A percentile compares a stretch with the other conserved stretches of the same genome.
Conservation (phyloP, 768 basidiomycete species). For the Suillus ampliporus region DNA sequence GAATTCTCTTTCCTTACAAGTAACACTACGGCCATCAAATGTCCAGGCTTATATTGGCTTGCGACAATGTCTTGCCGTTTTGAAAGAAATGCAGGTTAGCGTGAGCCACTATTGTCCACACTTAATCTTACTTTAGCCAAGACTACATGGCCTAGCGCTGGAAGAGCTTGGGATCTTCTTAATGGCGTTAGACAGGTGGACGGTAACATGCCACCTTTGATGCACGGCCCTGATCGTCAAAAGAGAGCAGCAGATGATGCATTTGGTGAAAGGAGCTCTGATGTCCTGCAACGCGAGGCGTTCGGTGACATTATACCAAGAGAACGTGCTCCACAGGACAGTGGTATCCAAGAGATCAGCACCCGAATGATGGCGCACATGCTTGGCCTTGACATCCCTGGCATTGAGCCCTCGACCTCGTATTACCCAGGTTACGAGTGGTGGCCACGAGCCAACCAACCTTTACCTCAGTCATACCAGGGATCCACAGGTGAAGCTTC, state of each 20-base stretch:
- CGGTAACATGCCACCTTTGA: conserved; percentile 41
- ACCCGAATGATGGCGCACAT: conserved; percentile 75
- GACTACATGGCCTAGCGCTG: conserved; percentile 75
- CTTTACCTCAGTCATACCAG: conserved; percentile 20
- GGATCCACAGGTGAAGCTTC: conserved; percentile 16
- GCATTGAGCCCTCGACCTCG: conserved; percentile 59
- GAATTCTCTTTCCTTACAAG: conserved; percentile 43
- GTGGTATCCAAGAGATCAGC: conserved; percentile 66
- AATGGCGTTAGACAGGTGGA: conserved; percentile 66
- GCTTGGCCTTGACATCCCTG: conserved; percentile 69
- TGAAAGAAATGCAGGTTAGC: conserved; percentile 72
- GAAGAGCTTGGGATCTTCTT: conserved; percentile 67
- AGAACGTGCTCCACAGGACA: conserved; percentile 27
- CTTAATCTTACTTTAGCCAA: conserved; percentile 31
- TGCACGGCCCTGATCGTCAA: conserved; percentile 48
- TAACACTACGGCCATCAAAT: conserved; percentile 73
- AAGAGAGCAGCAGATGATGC: conserved; percentile 69
- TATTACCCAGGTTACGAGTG: conserved; percentile 61
- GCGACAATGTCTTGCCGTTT: conserved; percentile 63
- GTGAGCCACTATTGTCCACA: conserved; percentile 9
- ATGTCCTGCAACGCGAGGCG: conserved; percentile 49
- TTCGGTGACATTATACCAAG: conserved; percentile 36
- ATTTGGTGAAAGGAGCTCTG: conserved; percentile 60
- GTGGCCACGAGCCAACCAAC: conserved; percentile 55
- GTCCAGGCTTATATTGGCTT: conserved; percentile 72